Conservation (phyloP, 306 rosid species). For the Cotoneaster glaucophyllus region DNA sequence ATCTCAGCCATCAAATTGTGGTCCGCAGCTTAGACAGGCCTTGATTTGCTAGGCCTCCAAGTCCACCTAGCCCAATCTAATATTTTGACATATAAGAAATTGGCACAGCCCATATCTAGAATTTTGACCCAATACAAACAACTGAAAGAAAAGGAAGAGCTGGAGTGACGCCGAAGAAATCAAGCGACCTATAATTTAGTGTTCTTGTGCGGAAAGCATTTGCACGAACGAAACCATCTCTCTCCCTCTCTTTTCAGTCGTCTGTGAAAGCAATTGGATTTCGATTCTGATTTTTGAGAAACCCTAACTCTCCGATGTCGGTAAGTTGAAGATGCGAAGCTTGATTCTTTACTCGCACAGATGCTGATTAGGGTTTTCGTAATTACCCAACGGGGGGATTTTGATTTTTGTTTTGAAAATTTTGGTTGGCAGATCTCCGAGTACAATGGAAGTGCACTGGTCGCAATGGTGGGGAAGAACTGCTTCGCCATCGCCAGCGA, state of each 20-base stretch:
- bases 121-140: neutral
- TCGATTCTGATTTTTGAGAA: neutral
- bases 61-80: neutral
- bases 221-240: constrained; percentile 1
- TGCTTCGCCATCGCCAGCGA: constrained; percentile 97
- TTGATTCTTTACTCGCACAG: neutral
- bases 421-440: constrained; percentile 58
- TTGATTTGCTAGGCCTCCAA: neutral
- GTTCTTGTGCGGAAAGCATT: neutral
- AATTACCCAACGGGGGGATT: neutral
- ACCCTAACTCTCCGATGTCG: constrained; percentile 19
- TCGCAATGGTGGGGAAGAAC: constrained; percentile 97
- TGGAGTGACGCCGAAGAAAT: constrained; percentile 15
- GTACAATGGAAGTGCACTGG: constrained; percentile 92
- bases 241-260: neutral
- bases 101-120: neutral
- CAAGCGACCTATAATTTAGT: neutral
- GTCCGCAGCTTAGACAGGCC: too few relatives aligned
- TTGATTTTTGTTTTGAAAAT: neutral
- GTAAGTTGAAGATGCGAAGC: constrained; percentile 6
- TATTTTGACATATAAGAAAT: neutral
- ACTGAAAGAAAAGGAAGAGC: neutral
- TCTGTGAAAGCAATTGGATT: neutral
- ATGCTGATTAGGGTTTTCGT: neutral
- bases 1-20: too few relatives aligned